Evolutionary conservation across 2,329 filamentous ascomycete genomes (phyloP).

Genomic region (Teratosphaeria zuluensis): DNA sequence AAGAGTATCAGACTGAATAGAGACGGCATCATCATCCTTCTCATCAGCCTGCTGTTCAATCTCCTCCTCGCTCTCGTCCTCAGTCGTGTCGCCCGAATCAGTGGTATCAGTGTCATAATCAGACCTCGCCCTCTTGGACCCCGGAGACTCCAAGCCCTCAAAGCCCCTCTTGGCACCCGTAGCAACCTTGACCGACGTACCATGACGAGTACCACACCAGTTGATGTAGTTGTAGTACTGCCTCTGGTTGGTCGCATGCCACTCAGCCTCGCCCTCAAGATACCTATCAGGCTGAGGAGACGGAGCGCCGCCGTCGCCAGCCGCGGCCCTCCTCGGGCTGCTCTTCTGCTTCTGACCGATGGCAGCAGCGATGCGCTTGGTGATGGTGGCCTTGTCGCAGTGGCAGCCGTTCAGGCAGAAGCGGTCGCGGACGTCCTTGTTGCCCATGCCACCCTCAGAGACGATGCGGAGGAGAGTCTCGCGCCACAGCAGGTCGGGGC

Average conservation of each 20-base stretch:
- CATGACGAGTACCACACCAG: conserved; percentile 1
- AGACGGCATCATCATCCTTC: neutral
- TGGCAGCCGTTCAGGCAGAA: conserved; percentile 26
- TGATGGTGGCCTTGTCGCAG: conserved; percentile 26
- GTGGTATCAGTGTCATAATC: neutral
- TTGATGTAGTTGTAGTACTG: conserved; percentile 13
- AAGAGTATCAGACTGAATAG: neutral
- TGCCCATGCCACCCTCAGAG: conserved; percentile 22
- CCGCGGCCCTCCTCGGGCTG: neutral
- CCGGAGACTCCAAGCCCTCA: neutral
- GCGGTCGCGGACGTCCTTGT: conserved; percentile 25
- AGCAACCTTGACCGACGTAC: neutral
- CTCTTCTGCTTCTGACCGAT: conserved; percentile 24
- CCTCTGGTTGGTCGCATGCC: conserved; percentile 8
- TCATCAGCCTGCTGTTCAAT: neutral
- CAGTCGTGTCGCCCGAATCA: neutral
- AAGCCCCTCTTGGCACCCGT: neutral
- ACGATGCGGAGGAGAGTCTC: conserved; percentile 25
- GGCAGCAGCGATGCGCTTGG: conserved; percentile 27
- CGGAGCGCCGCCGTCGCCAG: neutral
- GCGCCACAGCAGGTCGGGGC: conserved; percentile 26
- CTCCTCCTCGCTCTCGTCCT: neutral
- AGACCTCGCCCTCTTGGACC: neutral
- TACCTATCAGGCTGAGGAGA: neutral
- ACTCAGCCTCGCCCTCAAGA: conserved; percentile 5